Percentiles rank a stretch among this genome's conserved stretches.
phyloP scores from a whole-genome alignment of 2,329 filamentous ascomycete genomes.

The Penicillium decumbens region DNA sequence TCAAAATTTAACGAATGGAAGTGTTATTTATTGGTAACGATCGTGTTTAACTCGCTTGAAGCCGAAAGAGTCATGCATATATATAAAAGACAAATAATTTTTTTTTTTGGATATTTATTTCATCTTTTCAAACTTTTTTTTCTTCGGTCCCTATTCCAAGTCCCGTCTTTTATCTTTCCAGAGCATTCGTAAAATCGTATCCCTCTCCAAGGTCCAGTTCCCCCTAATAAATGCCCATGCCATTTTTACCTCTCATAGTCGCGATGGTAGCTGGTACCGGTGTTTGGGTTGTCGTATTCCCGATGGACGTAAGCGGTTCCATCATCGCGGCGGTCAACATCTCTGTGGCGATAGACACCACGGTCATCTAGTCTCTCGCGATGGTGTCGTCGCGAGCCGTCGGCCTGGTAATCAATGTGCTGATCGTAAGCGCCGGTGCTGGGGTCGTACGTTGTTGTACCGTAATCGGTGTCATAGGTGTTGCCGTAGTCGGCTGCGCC shows the following conservation, averaged over 20 bases:
- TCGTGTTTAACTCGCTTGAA: not conserved
- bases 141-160: not conserved
- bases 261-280: conserved; percentile 32
- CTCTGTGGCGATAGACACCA: conserved; percentile 31
- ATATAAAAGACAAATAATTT: not conserved
- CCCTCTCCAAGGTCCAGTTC: conserved; percentile 4
- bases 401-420: conserved; percentile 31
- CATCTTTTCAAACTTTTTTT: conserved; percentile 14
- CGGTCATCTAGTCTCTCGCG: conserved; percentile 29
- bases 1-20: not conserved
- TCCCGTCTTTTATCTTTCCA: conserved; percentile 5
- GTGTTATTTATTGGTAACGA: conserved; percentile 1
- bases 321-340: conserved; percentile 29
- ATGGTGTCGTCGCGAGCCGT: conserved; percentile 26
- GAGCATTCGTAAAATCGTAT: conserved; percentile 10
- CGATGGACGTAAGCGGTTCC: conserved; percentile 28
- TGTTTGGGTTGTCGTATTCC: conserved; percentile 34
- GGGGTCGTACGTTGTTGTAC: conserved; percentile 25
- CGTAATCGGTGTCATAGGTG: conserved; percentile 25
- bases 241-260: conserved; percentile 28
- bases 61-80: not conserved
- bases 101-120: not conserved
- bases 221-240: not conserved
- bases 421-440: conserved; percentile 31
- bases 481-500: conserved; percentile 11